Percentiles rank a stretch among this genome's conserved stretches.
These are phyloP conservation scores for Myxozyma vanderwaltii DNA, from an alignment of 805 yeast genomes.

Conservation along the genomic window DNA sequence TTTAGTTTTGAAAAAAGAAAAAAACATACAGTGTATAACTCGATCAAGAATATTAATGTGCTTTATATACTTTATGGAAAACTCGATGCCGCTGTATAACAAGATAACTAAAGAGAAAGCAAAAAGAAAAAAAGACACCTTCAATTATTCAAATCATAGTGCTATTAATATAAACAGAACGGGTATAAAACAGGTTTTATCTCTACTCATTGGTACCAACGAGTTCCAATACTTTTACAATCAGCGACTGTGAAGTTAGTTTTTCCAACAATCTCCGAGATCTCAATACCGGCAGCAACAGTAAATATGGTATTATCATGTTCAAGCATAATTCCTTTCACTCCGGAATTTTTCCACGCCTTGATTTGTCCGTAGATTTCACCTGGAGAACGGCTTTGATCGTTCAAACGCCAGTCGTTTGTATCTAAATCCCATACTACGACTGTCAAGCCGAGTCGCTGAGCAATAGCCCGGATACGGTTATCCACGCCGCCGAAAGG, in stretches of 20 bases:
- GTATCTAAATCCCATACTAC: slow-evolving; percentile 93
- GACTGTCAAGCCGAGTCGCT: slow-evolving; percentile 83
- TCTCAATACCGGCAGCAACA: slow-evolving; percentile 66
- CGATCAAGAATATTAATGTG: no score
- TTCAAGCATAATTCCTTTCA: slow-evolving; percentile 73
- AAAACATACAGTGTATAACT: no score
- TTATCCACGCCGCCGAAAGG: slow-evolving; percentile 95
- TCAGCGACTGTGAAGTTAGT: slow-evolving; percentile 60
- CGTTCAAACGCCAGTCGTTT: slow-evolving; percentile 80
- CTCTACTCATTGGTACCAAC: background rate
- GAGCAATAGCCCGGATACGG: slow-evolving; percentile 73
- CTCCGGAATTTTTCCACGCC: slow-evolving; percentile 50
- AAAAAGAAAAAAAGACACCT: no score
- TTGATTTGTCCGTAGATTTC: slow-evolving; percentile 59
- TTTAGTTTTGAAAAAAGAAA: no score
- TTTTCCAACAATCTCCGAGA: slow-evolving; percentile 37
- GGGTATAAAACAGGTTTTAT: no score
- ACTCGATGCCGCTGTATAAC: no score
- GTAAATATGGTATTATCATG: slow-evolving; percentile 76
- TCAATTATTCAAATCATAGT: no score
- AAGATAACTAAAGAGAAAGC: no score
- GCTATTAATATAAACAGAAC: no score
- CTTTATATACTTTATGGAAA: no score
- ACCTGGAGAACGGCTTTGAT: slow-evolving; percentile 51
- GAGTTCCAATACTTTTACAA: slow-evolving; percentile 57